Conservation (phyloP, 169 alveolate genomes). For the Perkinsus olseni region DNA sequence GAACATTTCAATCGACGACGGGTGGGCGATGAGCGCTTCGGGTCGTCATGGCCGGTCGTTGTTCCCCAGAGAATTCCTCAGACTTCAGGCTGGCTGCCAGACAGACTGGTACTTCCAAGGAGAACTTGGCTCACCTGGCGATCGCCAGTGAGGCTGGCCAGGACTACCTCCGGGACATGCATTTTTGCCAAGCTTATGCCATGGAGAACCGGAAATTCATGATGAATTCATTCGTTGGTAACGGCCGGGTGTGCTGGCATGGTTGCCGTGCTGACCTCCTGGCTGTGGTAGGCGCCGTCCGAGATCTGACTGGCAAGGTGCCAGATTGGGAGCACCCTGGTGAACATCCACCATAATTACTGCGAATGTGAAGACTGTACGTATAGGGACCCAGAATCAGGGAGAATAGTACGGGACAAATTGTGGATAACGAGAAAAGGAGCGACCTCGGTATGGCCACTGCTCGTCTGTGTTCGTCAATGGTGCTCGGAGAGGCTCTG, state of each 20-base stretch:
- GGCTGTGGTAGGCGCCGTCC: background rate
- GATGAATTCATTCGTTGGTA: conserved; percentile 37
- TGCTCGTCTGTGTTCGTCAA: background rate
- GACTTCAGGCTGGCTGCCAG: background rate
- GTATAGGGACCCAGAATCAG: conserved; percentile 21
- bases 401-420: conserved; percentile 34
- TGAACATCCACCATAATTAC: conserved; percentile 55
- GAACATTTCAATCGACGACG: too few relatives aligned
- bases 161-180: conserved; percentile 49
- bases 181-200: conserved; percentile 48
- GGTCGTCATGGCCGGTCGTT: too few relatives aligned
- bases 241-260: too few relatives aligned
- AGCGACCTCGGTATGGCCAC: conserved; percentile 35
- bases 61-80: too few relatives aligned
- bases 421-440: conserved; percentile 57
- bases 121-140: conserved; percentile 31
- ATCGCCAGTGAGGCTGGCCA: conserved; percentile 36
- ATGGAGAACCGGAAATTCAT: conserved; percentile 34
- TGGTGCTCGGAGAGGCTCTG: background rate
- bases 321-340: conserved; percentile 23
- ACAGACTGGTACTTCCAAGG: conserved; percentile 29
- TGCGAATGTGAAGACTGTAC: conserved; percentile 41
- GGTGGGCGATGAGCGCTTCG: too few relatives aligned
- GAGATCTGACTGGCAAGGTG: conserved; percentile 27
- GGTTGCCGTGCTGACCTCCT: background rate